phyloP scores from a whole-genome alignment of 495 filamentous ascomycete genomes.

The Aspergillus egyptiacus region DNA sequence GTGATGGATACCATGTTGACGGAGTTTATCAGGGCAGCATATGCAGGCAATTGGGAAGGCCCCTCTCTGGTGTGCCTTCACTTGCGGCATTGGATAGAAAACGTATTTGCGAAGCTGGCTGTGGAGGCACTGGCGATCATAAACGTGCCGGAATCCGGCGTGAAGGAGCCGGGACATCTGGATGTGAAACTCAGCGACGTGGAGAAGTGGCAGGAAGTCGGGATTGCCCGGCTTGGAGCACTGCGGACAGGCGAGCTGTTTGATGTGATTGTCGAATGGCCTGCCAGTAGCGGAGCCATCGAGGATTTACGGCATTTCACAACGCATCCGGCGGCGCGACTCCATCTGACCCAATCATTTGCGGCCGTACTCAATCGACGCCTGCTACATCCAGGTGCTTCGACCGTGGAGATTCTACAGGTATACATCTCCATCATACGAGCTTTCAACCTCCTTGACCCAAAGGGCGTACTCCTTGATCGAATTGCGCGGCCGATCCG shows the following conservation, averaged over 20 bases:
- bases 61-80: slow-evolving; percentile 51
- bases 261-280: slow-evolving; percentile 83
- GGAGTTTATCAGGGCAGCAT: slow-evolving; percentile 56
- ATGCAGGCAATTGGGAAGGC: slow-evolving; percentile 52
- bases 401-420: slow-evolving; percentile 81
- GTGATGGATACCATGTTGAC: slow-evolving; percentile 66
- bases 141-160: slow-evolving; percentile 24
- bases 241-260: slow-evolving; percentile 80
- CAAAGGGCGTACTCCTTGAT: slow-evolving; percentile 84
- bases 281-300: slow-evolving; percentile 69
- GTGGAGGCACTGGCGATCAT: slow-evolving; percentile 56
- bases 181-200: slow-evolving; percentile 54
- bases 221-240: slow-evolving; percentile 67
- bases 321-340: slow-evolving; percentile 50
- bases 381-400: slow-evolving; percentile 80
- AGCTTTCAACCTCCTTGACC: slow-evolving; percentile 81
- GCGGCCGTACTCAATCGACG: slow-evolving; percentile 59
- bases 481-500: slow-evolving; percentile 79
- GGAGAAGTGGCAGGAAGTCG: slow-evolving; percentile 77
- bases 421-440: slow-evolving; percentile 91
- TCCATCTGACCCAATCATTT: slow-evolving; percentile 66
- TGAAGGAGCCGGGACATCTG: slow-evolving; percentile 18
- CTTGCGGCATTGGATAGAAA: slow-evolving; percentile 65
- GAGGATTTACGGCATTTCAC: slow-evolving; percentile 66
- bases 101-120: slow-evolving; percentile 59